Base-by-base conservation (phyloP, 78 protist species). In the slime mould (Dictyostelium discoideum) region DNA sequence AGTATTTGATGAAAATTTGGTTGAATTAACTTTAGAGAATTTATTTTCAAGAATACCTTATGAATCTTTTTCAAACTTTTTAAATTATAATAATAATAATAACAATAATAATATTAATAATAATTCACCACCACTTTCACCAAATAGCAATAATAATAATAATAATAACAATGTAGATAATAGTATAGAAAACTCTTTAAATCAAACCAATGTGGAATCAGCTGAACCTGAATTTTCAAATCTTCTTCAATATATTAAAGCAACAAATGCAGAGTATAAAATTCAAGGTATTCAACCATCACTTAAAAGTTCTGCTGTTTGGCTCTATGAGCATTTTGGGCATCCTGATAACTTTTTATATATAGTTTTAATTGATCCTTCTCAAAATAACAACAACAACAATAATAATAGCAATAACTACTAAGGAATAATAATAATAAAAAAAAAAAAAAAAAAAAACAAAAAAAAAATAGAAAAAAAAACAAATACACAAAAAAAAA, bases 301-400 rank as follows among this genome's bases (percentile, higher is more conserved):
- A 67, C 84, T 90, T 48, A 32, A 67, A 9, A 48, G 85, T 11
- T 32, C 88, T 37, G 29, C 85, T 46, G 65, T 82, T 26, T 90
- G 95, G 95, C 74, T 90, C 22, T 73, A 80, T 39, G 95, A 90
- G 24, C 84, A 72, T 77, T 90, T 90, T 73, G 40, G 77, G 29
- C 84, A 83, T 90, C 95, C 95, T 9, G 95, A 90, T 72, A 90
- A 90, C 84, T 90, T 90, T 73, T 73, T 90, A 42, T 90, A 90
- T 39, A 90, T 90, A 72, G 86, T 80, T 24, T 46, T 88, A 24
- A 13, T 50, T 26, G 65, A 87, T 74, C 86, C 87, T 18, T 74
- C 81, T 13, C 20, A 37, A 37, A 29, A 29, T 32, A 74, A 14
- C n/a, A 74, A 74, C n/a, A 73, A 32, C 5, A 74, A 74, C 20